Percentiles rank a stretch among this genome's conserved stretches.
Conservation (phyloP, 768 basidiomycete species). For the Panaeolus papilionaceus region DNA sequence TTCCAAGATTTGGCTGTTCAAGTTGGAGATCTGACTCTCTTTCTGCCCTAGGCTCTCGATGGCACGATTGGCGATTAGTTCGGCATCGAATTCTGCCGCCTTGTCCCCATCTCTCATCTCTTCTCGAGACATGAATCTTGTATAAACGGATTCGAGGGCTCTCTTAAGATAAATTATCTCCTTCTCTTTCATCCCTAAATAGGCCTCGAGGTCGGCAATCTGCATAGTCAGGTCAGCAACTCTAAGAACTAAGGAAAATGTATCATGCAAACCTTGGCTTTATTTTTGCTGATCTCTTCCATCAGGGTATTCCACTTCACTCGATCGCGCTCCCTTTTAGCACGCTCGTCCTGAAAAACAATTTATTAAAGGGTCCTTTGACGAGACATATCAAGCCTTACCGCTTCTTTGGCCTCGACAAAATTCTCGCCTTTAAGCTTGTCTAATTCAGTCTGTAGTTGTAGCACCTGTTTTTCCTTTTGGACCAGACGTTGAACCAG, state of each 20-base stretch:
- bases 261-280: constrained; percentile 61
- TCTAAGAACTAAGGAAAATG: neutral
- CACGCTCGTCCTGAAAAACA: constrained; percentile 67
- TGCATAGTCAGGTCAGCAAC: constrained; percentile 35
- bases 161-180: constrained; percentile 80
- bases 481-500: constrained; percentile 80
- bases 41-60: constrained; percentile 74
- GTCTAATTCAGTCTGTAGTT: constrained; percentile 76
- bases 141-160: constrained; percentile 88
- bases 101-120: constrained; percentile 54
- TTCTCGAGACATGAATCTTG: constrained; percentile 69
- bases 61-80: constrained; percentile 70
- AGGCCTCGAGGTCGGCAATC: constrained; percentile 59
- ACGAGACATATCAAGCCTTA: constrained; percentile 38
- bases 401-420: constrained; percentile 61
- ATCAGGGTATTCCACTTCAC: constrained; percentile 73
- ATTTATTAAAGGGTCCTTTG: neutral
- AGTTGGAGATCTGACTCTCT: constrained; percentile 64
- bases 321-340: constrained; percentile 77
- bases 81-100: constrained; percentile 64
- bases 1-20: constrained; percentile 55
- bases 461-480: constrained; percentile 85
- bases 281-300: constrained; percentile 77
- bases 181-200: constrained; percentile 64
- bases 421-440: constrained; percentile 64